Base-by-base conservation (phyloP, 2,329 filamentous ascomycete genomes). In the Rutstroemia sp. region DNA sequence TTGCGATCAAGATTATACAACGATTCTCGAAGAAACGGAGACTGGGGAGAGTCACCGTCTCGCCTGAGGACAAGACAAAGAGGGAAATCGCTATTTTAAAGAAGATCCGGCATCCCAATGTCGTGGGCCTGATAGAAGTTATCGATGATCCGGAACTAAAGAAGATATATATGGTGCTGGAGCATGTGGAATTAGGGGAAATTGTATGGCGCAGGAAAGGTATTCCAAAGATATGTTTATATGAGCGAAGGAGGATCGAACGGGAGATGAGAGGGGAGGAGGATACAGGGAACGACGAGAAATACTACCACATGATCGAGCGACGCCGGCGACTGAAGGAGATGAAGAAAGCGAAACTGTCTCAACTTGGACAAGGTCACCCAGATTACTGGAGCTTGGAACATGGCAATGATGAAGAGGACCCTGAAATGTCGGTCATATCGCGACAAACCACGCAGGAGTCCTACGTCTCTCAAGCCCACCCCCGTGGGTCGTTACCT, bases 1-100 rank as follows among this genome's bases (percentile, higher is more conserved):
- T 99, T 4, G 94, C 94, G 56, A 96, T 99, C 79, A 99, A 99
- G 75, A 99, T 99, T 66, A 95, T 99, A 48, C 90, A 95, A 57
- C 85, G 94, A 39, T 96, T 94, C 69, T 95, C 92, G 52, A 96
- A 95, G 75, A 90, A 89, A 65, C 85, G 92, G 56, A 88, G 92
- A 25, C 79, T 99, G n/a, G 94, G 94, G 53, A 88, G 88, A 68
- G 86, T 92, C 56, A 84, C 79, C 1, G 81, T 82, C 59, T 81
- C 81, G 1, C 82, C 80, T 3, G 80, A 84, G 66, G 86, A 89
- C 71, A 92, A 92, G 76, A 90, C 89, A 56, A 96, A 96, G 75
- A 87, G 88, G 69, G 94, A 99, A 74, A 95, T 99, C 61, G 94
- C 94, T 68, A 97, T 99, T 57, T 78, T 99, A 66, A 99, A 99